Base-by-base conservation (phyloP, 2,329 filamentous ascomycete species). In the Aspergillus sp. region DNA sequence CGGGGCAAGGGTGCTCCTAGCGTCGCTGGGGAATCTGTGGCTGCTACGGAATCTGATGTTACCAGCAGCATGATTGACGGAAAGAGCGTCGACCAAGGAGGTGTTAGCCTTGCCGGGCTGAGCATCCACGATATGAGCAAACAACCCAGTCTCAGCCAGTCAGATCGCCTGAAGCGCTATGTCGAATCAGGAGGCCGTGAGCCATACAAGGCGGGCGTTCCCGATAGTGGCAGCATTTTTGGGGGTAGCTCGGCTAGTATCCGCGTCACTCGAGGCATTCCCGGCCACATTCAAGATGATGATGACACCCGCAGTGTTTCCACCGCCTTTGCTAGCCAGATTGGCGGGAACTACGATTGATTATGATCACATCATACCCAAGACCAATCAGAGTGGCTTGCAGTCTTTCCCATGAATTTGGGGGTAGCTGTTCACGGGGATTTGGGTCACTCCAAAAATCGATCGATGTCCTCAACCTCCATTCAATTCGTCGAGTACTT, bases 301-400 rank as follows among this genome's bases (percentile, higher is more conserved):
- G 94, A 99, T 61, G 94, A 97, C 69, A 91, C 94, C 66, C 91
- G 94, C 75, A 97, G 93, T 73, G 85, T 97, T 65, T 96, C 91
- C 67, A 97, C 94, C 48, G 92, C 92, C 45, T 99, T 97, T 76
- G 92, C 93, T 56, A 97, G 91, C 76, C 94, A 97, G 74, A 86
- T 97, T 61, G 91, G 90, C 51, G 80, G 81, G 40, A 81, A 77
- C 62, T 84, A 84, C 64, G 82, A 85, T 69, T 84, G 81, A 84
- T 60, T 55, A 48, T 40, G 38, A n/a, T 44, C 29, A 48, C 21
- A 6, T 31, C 43, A 42, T 41, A 19, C 40, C 38, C 32, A 56
- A 46, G 44, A 50, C 54, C 38, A 52, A 46, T 34, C 36, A 55
- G 54, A 56, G 49, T 57, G 54, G 54, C 56, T 48, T 50, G 49